Evolutionary conservation across 139 green algal genomes (phyloP).

Genomic region (Chlamydomonas incerta): DNA sequence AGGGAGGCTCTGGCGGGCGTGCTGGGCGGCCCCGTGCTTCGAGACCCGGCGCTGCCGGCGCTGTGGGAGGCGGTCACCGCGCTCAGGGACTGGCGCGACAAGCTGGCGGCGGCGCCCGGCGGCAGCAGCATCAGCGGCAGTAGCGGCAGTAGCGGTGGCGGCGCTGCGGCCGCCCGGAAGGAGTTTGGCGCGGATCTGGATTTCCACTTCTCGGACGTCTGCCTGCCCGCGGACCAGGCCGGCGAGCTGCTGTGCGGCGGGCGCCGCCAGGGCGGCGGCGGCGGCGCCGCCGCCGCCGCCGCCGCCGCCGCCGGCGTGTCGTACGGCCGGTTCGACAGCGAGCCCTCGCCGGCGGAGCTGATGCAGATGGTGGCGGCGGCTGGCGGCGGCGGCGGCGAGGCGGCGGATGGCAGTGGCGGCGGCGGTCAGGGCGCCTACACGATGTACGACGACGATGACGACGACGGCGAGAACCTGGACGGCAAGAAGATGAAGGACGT

Average conservation of each 20-base stretch:
- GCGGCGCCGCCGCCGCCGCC: background rate
- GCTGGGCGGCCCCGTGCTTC: slow-evolving; percentile 40
- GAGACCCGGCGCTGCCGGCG: slow-evolving; percentile 47
- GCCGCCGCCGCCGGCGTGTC: background rate
- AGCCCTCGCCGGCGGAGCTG: slow-evolving; percentile 27
- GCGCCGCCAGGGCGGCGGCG: background rate
- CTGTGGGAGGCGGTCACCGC: slow-evolving; percentile 31
- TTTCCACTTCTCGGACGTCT: slow-evolving; percentile 24
- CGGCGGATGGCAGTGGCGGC: background rate
- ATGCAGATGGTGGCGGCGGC: slow-evolving; percentile 10
- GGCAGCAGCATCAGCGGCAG: background rate
- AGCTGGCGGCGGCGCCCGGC: background rate
- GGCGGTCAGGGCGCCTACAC: background rate
- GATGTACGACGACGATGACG: slow-evolving; percentile 42
- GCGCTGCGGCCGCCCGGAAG: background rate
- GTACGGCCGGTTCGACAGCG: slow-evolving; percentile 14
- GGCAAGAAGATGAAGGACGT: slow-evolving; percentile 50
- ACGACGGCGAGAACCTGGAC: slow-evolving; percentile 57
- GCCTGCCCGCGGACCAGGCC: slow-evolving; percentile 22
- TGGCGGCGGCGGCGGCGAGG: background rate
- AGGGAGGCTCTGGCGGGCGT: slow-evolving; percentile 47
- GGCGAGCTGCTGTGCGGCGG: slow-evolving; percentile 16
- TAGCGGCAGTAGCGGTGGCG: background rate
- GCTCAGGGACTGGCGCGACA: slow-evolving; percentile 39
- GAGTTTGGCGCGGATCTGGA: slow-evolving; percentile 63